Evolutionary conservation across 2,329 filamentous ascomycete species (phyloP).

Genomic region (Verticillium nubilum): DNA sequence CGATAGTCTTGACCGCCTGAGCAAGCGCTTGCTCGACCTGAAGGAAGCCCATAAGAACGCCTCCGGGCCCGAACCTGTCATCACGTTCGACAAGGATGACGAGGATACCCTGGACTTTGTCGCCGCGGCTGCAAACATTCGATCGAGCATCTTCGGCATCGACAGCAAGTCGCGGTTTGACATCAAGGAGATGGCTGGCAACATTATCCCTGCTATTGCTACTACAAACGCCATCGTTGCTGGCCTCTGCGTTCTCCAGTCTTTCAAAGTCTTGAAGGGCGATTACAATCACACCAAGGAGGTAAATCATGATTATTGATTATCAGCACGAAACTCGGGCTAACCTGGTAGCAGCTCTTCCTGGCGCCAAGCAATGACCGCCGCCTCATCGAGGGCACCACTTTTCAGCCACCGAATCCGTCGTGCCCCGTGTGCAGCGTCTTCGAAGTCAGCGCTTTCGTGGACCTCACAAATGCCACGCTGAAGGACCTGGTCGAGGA

Average conservation of each 20-base stretch:
- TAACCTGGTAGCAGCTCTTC: constrained; percentile 54
- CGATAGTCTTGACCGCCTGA: constrained; percentile 74
- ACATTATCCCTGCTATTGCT: constrained; percentile 97
- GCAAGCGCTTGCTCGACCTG: constrained; percentile 63
- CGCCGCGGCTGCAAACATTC: constrained; percentile 80
- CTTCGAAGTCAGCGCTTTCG: constrained; percentile 59
- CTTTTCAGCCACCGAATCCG: constrained; percentile 62
- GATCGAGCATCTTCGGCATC: constrained; percentile 85
- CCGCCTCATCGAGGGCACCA: constrained; percentile 54
- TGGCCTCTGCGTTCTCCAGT: constrained; percentile 83
- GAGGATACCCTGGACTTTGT: constrained; percentile 94
- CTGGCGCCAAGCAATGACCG: constrained; percentile 62
- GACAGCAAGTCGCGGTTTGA: constrained; percentile 88
- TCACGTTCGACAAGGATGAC: constrained; percentile 96
- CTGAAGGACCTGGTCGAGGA: constrained; percentile 74
- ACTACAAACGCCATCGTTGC: constrained; percentile 97
- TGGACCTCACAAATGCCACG: constrained; percentile 68
- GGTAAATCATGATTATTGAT: constrained; percentile 32
- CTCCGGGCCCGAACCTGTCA: constrained; percentile 53
- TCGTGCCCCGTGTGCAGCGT: constrained; percentile 80
- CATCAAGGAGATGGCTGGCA: constrained; percentile 98
- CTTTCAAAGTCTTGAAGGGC: constrained; percentile 80
- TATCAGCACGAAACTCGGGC: not conserved
- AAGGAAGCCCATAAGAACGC: constrained; percentile 41
- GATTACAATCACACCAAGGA: constrained; percentile 70